phyloP scores from a whole-genome alignment of 2,329 filamentous ascomycete species.

The Colletotrichum ledebouriae region DNA sequence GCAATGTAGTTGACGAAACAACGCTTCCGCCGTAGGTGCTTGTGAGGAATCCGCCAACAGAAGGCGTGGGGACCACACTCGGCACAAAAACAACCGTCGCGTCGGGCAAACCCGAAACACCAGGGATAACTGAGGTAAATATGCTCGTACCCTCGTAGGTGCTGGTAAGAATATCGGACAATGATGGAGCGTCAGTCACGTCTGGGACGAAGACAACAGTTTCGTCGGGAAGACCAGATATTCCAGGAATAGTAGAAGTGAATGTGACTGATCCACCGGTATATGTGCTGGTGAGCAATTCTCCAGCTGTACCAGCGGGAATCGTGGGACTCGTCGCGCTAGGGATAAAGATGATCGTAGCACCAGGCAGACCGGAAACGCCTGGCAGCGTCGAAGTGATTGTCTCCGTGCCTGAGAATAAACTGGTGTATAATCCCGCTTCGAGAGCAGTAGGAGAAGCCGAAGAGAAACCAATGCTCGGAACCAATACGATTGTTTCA shows the following conservation, averaged over 20 bases:
- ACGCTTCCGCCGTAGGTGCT: constrained; percentile 25
- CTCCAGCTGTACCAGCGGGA: neutral
- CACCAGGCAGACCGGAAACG: neutral
- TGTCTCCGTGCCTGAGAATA: constrained; percentile 7
- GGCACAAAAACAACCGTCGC: constrained; percentile 8
- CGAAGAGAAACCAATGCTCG: neutral
- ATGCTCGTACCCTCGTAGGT: constrained; percentile 3
- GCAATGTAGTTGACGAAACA: constrained; percentile 7
- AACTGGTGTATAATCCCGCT: constrained; percentile 26
- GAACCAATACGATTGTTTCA: constrained; percentile 1
- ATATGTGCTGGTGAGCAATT: constrained; percentile 30
- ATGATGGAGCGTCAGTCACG: neutral
- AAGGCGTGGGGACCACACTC: neutral
- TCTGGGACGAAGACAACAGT: constrained; percentile 17
- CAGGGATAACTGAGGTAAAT: neutral
- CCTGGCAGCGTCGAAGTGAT: constrained; percentile 1
- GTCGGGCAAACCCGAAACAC: neutral
- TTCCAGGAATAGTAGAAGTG: constrained; percentile 7
- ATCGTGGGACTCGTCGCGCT: neutral
- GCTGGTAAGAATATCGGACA: constrained; percentile 5
- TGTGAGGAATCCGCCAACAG: constrained; percentile 15
- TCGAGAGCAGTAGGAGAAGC: constrained; percentile 4
- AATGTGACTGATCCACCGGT: constrained; percentile 27
- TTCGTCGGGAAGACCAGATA: constrained; percentile 1
- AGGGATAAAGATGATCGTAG: constrained; percentile 20